Evolutionary conservation across 768 basidiomycete species (phyloP).

Genomic region (Termitomyces heimii): DNA sequence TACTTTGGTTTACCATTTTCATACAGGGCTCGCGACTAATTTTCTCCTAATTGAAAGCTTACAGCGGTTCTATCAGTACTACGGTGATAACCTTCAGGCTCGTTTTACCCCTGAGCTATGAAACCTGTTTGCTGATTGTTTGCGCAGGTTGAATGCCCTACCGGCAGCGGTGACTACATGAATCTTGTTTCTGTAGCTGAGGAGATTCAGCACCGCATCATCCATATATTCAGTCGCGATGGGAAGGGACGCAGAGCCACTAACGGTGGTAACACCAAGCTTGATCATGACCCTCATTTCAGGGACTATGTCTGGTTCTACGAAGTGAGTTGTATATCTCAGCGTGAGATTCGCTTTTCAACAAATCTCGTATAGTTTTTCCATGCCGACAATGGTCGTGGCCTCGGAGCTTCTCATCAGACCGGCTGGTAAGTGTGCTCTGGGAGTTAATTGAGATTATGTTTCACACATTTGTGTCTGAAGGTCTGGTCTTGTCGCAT

Average conservation of each 20-base stretch:
- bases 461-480: not conserved
- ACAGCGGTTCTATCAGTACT: constrained; percentile 97
- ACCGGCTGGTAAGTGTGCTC: constrained; percentile 75
- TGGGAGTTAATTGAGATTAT: not conserved
- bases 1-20: not conserved
- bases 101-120: not conserved
- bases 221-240: constrained; percentile 97
- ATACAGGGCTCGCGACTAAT: constrained; percentile 88
- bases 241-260: constrained; percentile 79
- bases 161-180: constrained; percentile 97
- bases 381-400: constrained; percentile 89
- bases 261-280: constrained; percentile 82
- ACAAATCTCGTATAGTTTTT: constrained; percentile 63
- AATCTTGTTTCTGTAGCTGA: constrained; percentile 90
- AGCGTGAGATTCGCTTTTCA: not conserved
- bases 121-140: not conserved
- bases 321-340: constrained; percentile 47
- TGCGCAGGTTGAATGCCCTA: constrained; percentile 83
- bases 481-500: constrained; percentile 87
- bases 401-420: constrained; percentile 96
- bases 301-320: constrained; percentile 96
- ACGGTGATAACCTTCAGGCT: constrained; percentile 82
- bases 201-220: constrained; percentile 98
- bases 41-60: constrained; percentile 94
- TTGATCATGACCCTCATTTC: constrained; percentile 94